A percentile compares a stretch with the other conserved stretches of the same genome.
phyloP scores from a whole-genome alignment of 257 asterid species.

The Lantana camara region DNA sequence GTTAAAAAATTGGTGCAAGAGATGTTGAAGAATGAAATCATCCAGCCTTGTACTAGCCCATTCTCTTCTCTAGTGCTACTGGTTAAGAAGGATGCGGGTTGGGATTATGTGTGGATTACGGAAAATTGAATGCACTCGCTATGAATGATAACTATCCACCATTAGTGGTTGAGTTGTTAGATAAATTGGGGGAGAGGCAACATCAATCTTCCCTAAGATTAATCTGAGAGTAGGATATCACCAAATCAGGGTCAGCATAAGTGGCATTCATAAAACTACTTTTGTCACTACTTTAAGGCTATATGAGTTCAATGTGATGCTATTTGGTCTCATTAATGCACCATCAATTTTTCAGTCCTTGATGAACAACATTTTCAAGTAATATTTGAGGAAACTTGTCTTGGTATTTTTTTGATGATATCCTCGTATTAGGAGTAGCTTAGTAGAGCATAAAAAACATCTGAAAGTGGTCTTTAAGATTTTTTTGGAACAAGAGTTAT shows the following conservation, averaged over 20 bases:
- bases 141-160: not conserved
- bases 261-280: not conserved
- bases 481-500: not conserved
- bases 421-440: not conserved
- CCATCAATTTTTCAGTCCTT: not conserved
- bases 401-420: constrained; percentile 5
- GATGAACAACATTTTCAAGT: not conserved
- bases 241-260: not conserved
- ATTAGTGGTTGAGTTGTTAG: not conserved
- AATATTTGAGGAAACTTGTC: not conserved
- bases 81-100: not conserved
- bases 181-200: not conserved
- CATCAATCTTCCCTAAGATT: not conserved
- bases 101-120: not conserved
- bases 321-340: not conserved
- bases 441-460: not conserved
- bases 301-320: not conserved
- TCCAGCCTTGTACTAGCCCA: not conserved
- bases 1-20: not conserved
- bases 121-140: not conserved
- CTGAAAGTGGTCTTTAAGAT: fast-evolving
- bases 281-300: not conserved
- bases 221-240: not conserved
- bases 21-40: not conserved
- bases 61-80: not conserved